Evolutionary conservation across 495 filamentous ascomycete species (phyloP).

Genomic region (Neurospora terricola): DNA sequence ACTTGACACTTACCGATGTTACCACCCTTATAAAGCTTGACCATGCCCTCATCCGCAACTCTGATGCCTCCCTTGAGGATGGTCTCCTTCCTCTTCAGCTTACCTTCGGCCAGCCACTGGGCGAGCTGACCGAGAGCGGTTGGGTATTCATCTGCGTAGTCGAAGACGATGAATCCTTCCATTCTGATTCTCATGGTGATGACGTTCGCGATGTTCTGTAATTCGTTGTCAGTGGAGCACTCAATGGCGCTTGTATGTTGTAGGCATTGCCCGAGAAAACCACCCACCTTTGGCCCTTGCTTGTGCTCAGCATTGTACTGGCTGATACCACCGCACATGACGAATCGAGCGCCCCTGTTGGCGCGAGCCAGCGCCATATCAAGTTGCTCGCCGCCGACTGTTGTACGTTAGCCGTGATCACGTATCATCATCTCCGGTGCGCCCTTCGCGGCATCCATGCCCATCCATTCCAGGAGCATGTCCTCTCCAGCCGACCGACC

Average conservation of each 20-base stretch:
- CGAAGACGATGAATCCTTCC: conserved; percentile 54
- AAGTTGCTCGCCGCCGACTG: conserved; percentile 53
- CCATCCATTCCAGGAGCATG: neutral
- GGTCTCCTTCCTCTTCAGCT: conserved; percentile 45
- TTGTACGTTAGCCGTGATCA: neutral
- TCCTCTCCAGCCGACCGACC: too few relatives aligned
- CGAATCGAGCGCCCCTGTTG: conserved; percentile 46
- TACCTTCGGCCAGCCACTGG: conserved; percentile 43
- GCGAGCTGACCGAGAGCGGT: conserved; percentile 37
- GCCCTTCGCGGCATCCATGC: neutral
- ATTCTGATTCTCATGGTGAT: conserved; percentile 35
- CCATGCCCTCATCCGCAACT: conserved; percentile 39
- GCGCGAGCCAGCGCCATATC: conserved; percentile 50
- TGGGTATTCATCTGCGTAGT: conserved; percentile 33
- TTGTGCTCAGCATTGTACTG: conserved; percentile 31
- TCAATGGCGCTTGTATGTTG: neutral
- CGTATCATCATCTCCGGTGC: neutral
- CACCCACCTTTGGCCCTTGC: conserved; percentile 16
- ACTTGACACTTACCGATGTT: conserved; percentile 42
- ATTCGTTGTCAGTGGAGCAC: neutral
- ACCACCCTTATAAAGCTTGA: conserved; percentile 42
- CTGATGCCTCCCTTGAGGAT: conserved; percentile 45
- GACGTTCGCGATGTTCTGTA: conserved; percentile 23
- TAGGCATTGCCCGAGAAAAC: neutral
- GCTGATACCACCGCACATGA: conserved; percentile 45